These are phyloP conservation scores for Nakaseomyces bracarensis DNA, from an alignment of 1,139 yeast genomes.

Conservation along the genomic window DNA sequence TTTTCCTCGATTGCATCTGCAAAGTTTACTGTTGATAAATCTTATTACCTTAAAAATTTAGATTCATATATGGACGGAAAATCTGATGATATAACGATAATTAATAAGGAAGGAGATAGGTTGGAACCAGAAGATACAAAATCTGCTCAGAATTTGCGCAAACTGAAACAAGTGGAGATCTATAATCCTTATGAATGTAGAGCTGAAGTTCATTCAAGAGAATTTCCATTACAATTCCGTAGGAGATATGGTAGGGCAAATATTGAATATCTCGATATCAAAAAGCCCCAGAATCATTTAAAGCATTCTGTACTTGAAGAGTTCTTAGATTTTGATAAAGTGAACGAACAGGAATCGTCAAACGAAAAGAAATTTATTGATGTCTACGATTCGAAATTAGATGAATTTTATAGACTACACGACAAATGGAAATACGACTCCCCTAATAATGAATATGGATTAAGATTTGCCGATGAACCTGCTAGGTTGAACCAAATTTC, in stretches of 20 bases:
- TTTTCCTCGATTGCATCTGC: conserved; percentile 75
- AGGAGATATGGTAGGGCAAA: conserved; percentile 71
- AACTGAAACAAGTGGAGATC: conserved; percentile 26
- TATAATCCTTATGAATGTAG: conserved; percentile 28
- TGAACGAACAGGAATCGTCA: conserved; percentile 24
- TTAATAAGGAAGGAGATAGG: conserved; percentile 26
- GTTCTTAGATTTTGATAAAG: conserved; percentile 26
- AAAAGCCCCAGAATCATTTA: conserved; percentile 37
- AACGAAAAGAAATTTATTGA: conserved; percentile 26
- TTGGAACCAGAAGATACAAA: conserved; percentile 9
- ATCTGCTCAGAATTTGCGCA: conserved; percentile 13
- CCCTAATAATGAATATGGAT: conserved; percentile 47
- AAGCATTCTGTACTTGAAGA: conserved; percentile 26
- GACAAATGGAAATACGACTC: conserved; percentile 74
- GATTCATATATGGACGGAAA: conserved; percentile 25
- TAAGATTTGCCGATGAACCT: conserved; percentile 54
- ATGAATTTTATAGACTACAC: conserved; percentile 45
- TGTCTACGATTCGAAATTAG: conserved; percentile 55
- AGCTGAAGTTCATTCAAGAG: conserved; percentile 35
- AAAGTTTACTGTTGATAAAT: conserved; percentile 59
- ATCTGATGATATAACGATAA: conserved; percentile 17
- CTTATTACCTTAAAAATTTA: conserved; percentile 38
- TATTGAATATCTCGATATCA: conserved; percentile 57
- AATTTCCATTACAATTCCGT: conserved; percentile 56
- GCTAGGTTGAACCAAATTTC: conserved; percentile 72